phyloP scores from a whole-genome alignment of 1,139 yeast species.

The Pneumocystis oryctolagi region DNA sequence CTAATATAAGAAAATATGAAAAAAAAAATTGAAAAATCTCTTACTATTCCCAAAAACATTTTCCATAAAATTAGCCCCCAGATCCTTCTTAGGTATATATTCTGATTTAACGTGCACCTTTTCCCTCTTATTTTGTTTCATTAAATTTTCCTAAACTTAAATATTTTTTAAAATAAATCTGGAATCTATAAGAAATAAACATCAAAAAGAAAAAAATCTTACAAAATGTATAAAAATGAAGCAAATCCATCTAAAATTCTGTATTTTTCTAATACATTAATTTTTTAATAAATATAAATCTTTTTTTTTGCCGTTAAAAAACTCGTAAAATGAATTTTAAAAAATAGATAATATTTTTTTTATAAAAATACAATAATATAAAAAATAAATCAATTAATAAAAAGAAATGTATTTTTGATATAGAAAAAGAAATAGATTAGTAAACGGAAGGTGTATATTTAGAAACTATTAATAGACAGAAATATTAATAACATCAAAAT shows the following conservation, averaged over 20 bases:
- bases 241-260: neutral
- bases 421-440: neutral
- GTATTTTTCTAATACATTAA: no score
- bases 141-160: neutral
- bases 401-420: neutral
- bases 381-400: neutral
- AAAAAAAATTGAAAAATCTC: neutral
- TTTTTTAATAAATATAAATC: no score
- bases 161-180: neutral
- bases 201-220: neutral
- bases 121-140: neutral
- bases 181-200: neutral
- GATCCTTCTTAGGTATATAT: neutral
- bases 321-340: no score
- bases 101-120: neutral
- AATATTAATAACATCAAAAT: constrained; percentile 5
- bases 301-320: no score
- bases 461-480: neutral
- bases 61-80: neutral
- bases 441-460: neutral
- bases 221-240: neutral
- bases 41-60: neutral
- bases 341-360: no score
- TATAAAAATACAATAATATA: no score
- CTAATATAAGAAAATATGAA: neutral